Evolutionary conservation across 257 asterid species (phyloP), one percentile per base, ranked within the genome.

Genomic region (Solanum gandarillasii): DNA sequence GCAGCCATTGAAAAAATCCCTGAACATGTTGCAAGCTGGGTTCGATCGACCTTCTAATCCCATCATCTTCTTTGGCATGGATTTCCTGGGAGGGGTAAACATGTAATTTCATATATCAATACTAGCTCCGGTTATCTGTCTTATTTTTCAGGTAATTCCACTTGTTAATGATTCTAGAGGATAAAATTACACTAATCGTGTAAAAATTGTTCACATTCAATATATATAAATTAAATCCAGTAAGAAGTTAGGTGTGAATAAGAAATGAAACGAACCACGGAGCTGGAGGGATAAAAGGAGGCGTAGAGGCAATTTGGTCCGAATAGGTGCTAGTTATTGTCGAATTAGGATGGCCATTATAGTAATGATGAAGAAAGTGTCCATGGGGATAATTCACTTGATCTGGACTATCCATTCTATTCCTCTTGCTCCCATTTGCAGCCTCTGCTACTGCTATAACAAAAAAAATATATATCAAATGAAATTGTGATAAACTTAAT

Each of bases 1-100:
- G 88, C 18, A 39, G 74, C 87, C 83, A 65, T 78, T 34, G 36
- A 89, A 74, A 10, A 91, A 89, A 87, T 91, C 95, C 87, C 88
- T 89, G 82, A 88, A 85, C 90, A 91, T 89, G 88, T 32, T 31
- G 46, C 88, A 84, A 38, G 87, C 9, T 68, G 75, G 65, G 67
- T 88, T 65, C 43, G 58, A 82, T 43, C 60, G 84, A 29, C 46
- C 52, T 13, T 79, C 87, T 5, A 29, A 5, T 27, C 58, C 89
- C 84, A 83, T 75, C 20, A 48, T 78, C 5, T 88, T 58, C 32
- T 86, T 3, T 29, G 34, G 70, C 85, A 81, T 31, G 2, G 4
- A 29, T 43, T 87, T 88, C 89, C 87, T 29, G 27, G 31, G 12
- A 74, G 9, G 31, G 9, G 82, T 35, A 5, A 35, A 20, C 1